Percentiles rank a stretch among this genome's conserved stretches.
Evolutionary conservation across 257 asterid genomes (phyloP).

Genomic region (Solanum bukasovii): DNA sequence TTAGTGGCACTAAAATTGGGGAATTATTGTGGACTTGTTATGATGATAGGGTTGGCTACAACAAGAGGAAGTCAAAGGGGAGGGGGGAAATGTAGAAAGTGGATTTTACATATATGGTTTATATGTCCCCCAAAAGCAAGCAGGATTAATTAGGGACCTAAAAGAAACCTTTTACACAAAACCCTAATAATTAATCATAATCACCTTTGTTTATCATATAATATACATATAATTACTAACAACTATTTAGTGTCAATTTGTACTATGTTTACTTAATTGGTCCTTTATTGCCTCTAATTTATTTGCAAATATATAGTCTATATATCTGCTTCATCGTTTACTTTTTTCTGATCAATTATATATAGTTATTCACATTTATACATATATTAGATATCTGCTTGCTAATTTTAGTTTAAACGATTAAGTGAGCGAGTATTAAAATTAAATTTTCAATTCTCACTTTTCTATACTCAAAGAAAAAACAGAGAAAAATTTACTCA

Average conservation of each 20-base stretch:
- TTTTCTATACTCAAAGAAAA: not conserved
- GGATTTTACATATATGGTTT: slow-evolving; percentile 4
- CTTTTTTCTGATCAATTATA: not conserved
- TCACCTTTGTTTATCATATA: not conserved
- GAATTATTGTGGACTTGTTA: slow-evolving; percentile 1
- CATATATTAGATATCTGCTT: not conserved
- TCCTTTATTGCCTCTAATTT: not conserved
- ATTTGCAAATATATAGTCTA: not conserved
- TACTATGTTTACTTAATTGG: not conserved
- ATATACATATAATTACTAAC: not conserved
- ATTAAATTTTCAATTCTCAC: not conserved
- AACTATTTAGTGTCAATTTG: not conserved
- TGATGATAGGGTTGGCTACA: slow-evolving; percentile 27
- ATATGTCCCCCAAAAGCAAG: slow-evolving; percentile 25
- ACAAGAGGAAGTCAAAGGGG: slow-evolving; percentile 19
- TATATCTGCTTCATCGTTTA: not conserved
- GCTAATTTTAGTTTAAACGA: not conserved
- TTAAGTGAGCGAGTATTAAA: not conserved
- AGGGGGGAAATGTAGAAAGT: not conserved
- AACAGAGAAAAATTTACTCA: not conserved
- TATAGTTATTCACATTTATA: not conserved
- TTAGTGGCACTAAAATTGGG: slow-evolving; percentile 1
- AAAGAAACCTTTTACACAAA: not conserved
- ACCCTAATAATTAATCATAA: not conserved
- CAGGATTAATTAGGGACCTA: slow-evolving; percentile 8